Conservation (phyloP, 129 eudicot species). For the Flaveria linearis region DNA sequence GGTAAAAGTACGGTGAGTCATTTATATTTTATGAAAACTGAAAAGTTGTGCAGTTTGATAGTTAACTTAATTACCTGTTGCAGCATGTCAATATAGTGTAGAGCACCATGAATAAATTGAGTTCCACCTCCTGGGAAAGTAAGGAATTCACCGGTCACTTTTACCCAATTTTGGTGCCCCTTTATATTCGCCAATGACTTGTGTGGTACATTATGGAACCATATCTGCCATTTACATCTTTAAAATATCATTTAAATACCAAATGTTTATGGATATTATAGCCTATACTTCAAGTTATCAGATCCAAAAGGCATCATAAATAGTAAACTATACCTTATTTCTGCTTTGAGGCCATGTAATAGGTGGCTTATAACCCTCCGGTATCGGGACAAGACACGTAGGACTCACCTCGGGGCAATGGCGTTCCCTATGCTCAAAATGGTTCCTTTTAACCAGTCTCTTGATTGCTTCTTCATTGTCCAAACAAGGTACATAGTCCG, state of each 20-base stretch:
- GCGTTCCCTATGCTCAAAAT: slow-evolving; percentile 74
- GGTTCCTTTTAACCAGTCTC: slow-evolving; percentile 44
- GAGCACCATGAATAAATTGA: slow-evolving; percentile 73
- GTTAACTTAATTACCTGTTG: slow-evolving; percentile 51
- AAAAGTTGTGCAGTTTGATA: neutral
- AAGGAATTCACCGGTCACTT: slow-evolving; percentile 46
- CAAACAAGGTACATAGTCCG: slow-evolving; percentile 78
- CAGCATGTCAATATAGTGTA: slow-evolving; percentile 68
- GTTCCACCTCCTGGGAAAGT: slow-evolving; percentile 79
- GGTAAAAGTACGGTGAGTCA: neutral
- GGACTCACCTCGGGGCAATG: slow-evolving; percentile 84
- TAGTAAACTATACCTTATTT: slow-evolving; percentile 50
- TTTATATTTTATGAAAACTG: neutral
- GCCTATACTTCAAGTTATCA: slow-evolving; percentile 18
- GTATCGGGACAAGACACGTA: slow-evolving; percentile 64
- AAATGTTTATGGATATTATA: slow-evolving; percentile 8
- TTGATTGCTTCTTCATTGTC: slow-evolving; percentile 61
- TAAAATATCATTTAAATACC: slow-evolving; percentile 18
- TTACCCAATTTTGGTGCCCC: slow-evolving; percentile 56
- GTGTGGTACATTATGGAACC: slow-evolving; percentile 59
- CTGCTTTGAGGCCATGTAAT: slow-evolving; percentile 79
- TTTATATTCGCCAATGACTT: slow-evolving; percentile 48
- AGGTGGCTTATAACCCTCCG: slow-evolving; percentile 58
- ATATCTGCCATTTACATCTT: slow-evolving; percentile 34
- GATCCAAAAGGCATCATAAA: neutral